Evolutionary conservation across 2,329 filamentous ascomycete species (phyloP).

Genomic region (Penicillium sclerotiorum): DNA sequence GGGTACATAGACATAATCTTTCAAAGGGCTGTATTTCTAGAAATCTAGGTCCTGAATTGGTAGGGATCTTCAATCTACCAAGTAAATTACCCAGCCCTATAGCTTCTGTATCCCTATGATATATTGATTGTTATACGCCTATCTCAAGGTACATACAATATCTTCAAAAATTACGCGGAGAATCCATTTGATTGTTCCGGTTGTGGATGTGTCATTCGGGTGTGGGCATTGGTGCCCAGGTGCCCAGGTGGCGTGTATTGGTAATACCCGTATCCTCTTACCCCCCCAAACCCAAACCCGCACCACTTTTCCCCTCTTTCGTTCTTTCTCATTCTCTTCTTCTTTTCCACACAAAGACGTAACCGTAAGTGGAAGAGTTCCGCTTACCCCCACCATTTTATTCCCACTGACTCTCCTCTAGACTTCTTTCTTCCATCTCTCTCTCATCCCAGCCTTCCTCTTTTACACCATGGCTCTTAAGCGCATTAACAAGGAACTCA

Average conservation of each 20-base stretch:
- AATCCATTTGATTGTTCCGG: too few relatives aligned
- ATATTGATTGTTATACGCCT: too few relatives aligned
- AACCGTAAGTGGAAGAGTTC: slow-evolving; percentile 24
- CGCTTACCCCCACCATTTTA: slow-evolving; percentile 1
- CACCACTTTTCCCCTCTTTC: slow-evolving; percentile 27
- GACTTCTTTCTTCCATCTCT: slow-evolving; percentile 18
- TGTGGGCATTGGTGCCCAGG: too few relatives aligned
- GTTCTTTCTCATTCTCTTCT: slow-evolving; percentile 32
- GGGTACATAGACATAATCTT: too few relatives aligned
- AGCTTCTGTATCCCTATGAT: background rate
- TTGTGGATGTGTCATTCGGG: slow-evolving; percentile 29
- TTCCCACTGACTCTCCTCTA: slow-evolving; percentile 11
- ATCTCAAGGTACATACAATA: too few relatives aligned
- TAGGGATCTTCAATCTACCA: background rate
- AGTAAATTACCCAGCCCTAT: background rate
- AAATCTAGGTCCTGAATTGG: too few relatives aligned
- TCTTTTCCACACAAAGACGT: slow-evolving; percentile 35
- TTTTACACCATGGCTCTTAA: slow-evolving; percentile 56
- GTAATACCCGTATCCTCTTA: slow-evolving; percentile 19
- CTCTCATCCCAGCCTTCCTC: slow-evolving; percentile 19
- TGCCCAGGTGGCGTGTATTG: slow-evolving; percentile 22
- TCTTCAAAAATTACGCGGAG: too few relatives aligned
- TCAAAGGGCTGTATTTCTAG: too few relatives aligned
- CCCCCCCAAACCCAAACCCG: slow-evolving; percentile 6
- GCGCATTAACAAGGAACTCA: slow-evolving; percentile 58